These are phyloP conservation scores for Nakaseomyces sp. DNA, from an alignment of 1,139 yeast genomes.

Conservation along the genomic window DNA sequence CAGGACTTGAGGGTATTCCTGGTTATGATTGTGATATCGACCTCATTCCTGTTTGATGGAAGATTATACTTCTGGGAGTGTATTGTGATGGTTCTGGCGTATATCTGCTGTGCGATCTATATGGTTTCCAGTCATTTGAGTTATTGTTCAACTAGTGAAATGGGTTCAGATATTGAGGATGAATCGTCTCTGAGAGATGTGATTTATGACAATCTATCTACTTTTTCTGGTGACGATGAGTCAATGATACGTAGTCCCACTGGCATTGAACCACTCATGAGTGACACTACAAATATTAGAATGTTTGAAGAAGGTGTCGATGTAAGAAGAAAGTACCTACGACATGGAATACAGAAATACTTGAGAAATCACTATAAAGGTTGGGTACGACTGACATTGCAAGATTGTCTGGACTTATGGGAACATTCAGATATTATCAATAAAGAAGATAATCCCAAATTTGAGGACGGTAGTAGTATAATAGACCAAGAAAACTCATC, in stretches of 20 bases:
- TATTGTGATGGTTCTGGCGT: slow-evolving; percentile 16
- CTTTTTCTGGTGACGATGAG: not conserved
- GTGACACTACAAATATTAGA: slow-evolving; percentile 10
- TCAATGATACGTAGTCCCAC: not conserved
- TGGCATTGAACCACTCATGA: not conserved
- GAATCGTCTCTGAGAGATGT: not conserved
- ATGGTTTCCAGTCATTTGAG: slow-evolving; percentile 8
- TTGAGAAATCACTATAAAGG: slow-evolving; percentile 22
- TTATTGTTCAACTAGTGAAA: slow-evolving; percentile 7
- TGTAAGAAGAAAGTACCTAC: slow-evolving; percentile 16
- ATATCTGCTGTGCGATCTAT: slow-evolving; percentile 15
- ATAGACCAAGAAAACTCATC: slow-evolving; percentile 7
- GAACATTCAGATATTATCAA: slow-evolving; percentile 17
- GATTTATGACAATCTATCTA: not conserved
- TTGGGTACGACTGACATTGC: slow-evolving; percentile 23
- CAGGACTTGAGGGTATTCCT: slow-evolving; percentile 22
- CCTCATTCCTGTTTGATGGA: slow-evolving; percentile 20
- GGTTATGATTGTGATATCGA: slow-evolving; percentile 14
- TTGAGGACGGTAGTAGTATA: not conserved
- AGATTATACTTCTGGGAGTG: slow-evolving; percentile 22
- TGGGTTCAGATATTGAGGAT: not conserved
- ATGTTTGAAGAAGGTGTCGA: slow-evolving; percentile 15
- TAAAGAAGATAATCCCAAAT: slow-evolving; percentile 4
- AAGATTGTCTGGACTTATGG: slow-evolving; percentile 27
- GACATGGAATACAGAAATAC: slow-evolving; percentile 20